Percentiles rank a stretch among this genome's conserved stretches.
Conservation (phyloP, 768 basidiomycete genomes). For the Boletus vermiculosoides region DNA sequence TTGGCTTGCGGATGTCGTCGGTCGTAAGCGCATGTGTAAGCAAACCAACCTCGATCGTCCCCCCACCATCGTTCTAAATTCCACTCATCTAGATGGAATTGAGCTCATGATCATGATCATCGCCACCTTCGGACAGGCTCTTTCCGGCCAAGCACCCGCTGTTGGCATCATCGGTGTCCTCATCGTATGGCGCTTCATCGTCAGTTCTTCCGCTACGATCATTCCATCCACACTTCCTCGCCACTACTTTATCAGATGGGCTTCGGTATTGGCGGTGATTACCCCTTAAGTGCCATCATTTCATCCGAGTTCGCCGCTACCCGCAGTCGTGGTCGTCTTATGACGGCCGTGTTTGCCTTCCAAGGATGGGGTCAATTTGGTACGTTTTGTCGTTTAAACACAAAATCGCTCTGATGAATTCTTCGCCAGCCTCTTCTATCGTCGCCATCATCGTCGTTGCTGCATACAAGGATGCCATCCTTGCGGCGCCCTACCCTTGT, state of each 20-base stretch:
- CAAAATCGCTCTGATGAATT: background rate
- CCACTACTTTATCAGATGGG: conserved; percentile 49
- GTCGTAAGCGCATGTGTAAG: conserved; percentile 80
- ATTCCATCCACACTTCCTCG: background rate
- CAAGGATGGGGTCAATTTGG: conserved; percentile 89
- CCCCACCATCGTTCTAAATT: background rate
- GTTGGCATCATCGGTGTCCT: conserved; percentile 74
- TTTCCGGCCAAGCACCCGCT: conserved; percentile 65
- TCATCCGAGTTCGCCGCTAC: conserved; percentile 86
- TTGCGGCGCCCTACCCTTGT: conserved; percentile 41
- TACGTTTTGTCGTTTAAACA: conserved; percentile 31
- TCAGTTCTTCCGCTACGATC: conserved; percentile 23
- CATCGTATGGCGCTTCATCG: conserved; percentile 81
- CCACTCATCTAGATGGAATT: conserved; percentile 39
- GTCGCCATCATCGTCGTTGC: conserved; percentile 61
- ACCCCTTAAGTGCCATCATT: conserved; percentile 82
- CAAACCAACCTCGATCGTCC: conserved; percentile 6
- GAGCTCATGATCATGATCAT: conserved; percentile 79
- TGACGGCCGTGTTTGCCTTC: conserved; percentile 83
- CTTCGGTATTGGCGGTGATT: conserved; percentile 86
- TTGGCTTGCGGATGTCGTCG: conserved; percentile 74
- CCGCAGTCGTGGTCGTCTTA: conserved; percentile 75
- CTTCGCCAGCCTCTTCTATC: conserved; percentile 54
- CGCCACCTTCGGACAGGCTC: conserved; percentile 74
- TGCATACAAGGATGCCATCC: conserved; percentile 64